A percentile compares a stretch with the other conserved stretches of the same genome.
These are phyloP conservation scores for Forsythia viridissima DNA, from an alignment of 257 asterid genomes.

Conservation along the genomic window DNA sequence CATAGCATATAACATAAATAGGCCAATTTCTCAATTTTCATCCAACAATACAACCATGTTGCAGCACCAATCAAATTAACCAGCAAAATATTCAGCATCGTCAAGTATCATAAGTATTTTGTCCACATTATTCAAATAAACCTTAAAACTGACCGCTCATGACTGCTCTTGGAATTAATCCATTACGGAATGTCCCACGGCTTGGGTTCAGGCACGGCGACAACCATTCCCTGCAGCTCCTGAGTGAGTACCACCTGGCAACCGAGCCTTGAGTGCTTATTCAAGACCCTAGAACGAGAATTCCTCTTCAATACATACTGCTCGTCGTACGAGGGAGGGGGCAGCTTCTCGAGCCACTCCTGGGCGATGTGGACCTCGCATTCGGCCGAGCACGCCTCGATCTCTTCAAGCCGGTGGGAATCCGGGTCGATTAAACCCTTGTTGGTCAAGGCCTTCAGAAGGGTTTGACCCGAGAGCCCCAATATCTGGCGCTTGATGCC, in stretches of 20 bases:
- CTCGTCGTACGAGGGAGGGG: constrained; percentile 60
- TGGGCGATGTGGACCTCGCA: constrained; percentile 99
- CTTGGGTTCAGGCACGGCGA: constrained; percentile 48
- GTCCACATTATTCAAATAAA: constrained; percentile 34
- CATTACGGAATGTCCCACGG: constrained; percentile 54
- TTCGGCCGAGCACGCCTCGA: constrained; percentile 95
- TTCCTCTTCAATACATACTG: constrained; percentile 52
- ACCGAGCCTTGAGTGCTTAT: constrained; percentile 48
- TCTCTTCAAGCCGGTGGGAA: constrained; percentile 90
- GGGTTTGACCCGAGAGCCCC: constrained; percentile 83
- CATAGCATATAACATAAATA: neutral
- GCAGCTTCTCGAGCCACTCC: constrained; percentile 96
- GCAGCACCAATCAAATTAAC: constrained; percentile 19
- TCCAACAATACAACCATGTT: constrained; percentile 9
- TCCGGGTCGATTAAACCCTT: constrained; percentile 87
- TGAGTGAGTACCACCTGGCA: constrained; percentile 49
- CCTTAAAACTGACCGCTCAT: constrained; percentile 20
- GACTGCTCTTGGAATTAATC: neutral
- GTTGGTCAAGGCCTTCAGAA: constrained; percentile 74
- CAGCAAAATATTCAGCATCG: constrained; percentile 9
- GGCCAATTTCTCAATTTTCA: constrained; percentile 12
- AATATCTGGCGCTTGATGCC: constrained; percentile 59
- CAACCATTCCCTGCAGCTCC: constrained; percentile 57
- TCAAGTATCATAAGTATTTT: constrained; percentile 23
- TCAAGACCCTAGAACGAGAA: constrained; percentile 57